Percentiles rank a stretch among this genome's conserved stretches.
These are phyloP conservation scores for Chaetoscypha palmicola DNA, from an alignment of 2,329 filamentous ascomycete species.

Conservation along the genomic window DNA sequence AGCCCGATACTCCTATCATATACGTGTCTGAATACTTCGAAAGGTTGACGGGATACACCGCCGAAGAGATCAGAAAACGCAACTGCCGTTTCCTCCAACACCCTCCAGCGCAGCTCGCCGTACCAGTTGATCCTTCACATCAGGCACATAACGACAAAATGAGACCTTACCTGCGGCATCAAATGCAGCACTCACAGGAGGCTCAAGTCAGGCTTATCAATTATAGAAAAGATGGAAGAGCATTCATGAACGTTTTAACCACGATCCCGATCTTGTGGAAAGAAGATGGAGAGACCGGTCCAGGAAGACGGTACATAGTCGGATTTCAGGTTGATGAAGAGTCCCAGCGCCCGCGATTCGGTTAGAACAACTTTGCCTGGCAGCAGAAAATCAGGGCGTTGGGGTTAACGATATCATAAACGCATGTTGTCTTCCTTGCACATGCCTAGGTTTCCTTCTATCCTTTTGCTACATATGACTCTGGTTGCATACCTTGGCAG, in stretches of 20 bases:
- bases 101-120: constrained; percentile 59
- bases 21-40: constrained; percentile 95
- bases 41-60: constrained; percentile 80
- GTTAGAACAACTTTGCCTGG: too few species aligned
- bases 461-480: too few species aligned
- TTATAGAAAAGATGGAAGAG: constrained; percentile 85
- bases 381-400: too few species aligned
- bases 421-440: too few species aligned
- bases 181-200: constrained; percentile 64
- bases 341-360: too few species aligned
- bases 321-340: constrained; percentile 21
- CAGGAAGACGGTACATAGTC: constrained; percentile 18
- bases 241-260: constrained; percentile 86
- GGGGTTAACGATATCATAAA: too few species aligned
- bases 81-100: constrained; percentile 93
- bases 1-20: constrained; percentile 83
- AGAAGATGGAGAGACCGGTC: constrained; percentile 2
- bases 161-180: constrained; percentile 78
- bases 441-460: too few species aligned
- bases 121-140: constrained; percentile 49
- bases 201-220: constrained; percentile 89
- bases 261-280: constrained; percentile 90
- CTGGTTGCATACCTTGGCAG: too few species aligned
- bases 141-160: constrained; percentile 69
- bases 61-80: constrained; percentile 76